Evolutionary conservation across 495 filamentous ascomycete genomes (phyloP).

Genomic region (Cairneyella variabilis): DNA sequence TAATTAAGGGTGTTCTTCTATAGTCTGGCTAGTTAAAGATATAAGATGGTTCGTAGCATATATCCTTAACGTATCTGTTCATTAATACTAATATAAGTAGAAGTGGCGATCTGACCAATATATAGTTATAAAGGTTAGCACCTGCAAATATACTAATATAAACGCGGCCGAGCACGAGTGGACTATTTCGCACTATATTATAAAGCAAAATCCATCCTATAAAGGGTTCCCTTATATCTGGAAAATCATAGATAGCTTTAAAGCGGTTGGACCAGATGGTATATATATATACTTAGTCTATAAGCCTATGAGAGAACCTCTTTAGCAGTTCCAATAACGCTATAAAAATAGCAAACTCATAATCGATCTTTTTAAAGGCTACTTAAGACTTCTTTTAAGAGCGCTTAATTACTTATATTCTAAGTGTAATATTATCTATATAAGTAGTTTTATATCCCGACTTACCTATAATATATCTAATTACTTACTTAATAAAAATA

Average conservation of each 20-base stretch:
- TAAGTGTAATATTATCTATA: conserved; percentile 35
- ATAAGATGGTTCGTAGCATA: conserved; percentile 6
- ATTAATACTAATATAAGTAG: not conserved
- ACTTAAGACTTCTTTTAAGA: conserved; percentile 35
- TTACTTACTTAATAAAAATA: conserved; percentile 22
- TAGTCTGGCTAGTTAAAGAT: conserved; percentile 36
- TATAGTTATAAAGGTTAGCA: conserved; percentile 37
- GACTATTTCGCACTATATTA: conserved; percentile 23
- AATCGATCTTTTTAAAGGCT: conserved; percentile 35
- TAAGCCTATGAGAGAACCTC: conserved; percentile 40
- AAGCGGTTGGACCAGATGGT: conserved; percentile 30
- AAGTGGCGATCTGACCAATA: conserved; percentile 33
- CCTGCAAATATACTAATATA: conserved; percentile 15
- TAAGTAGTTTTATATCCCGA: conserved; percentile 25
- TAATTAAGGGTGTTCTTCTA: conserved; percentile 38
- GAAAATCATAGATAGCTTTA: conserved; percentile 34
- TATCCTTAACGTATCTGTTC: not conserved
- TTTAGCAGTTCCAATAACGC: conserved; percentile 34
- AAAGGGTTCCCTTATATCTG: conserved; percentile 29
- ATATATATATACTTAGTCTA: conserved; percentile 39
- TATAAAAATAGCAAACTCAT: conserved; percentile 23
- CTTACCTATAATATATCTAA: not conserved
- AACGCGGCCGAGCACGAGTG: conserved; percentile 28
- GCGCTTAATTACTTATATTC: conserved; percentile 42
- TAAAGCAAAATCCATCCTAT: conserved; percentile 30